phyloP scores from a whole-genome alignment of 192 early-diverging fungal species.

The Backusella circina region DNA sequence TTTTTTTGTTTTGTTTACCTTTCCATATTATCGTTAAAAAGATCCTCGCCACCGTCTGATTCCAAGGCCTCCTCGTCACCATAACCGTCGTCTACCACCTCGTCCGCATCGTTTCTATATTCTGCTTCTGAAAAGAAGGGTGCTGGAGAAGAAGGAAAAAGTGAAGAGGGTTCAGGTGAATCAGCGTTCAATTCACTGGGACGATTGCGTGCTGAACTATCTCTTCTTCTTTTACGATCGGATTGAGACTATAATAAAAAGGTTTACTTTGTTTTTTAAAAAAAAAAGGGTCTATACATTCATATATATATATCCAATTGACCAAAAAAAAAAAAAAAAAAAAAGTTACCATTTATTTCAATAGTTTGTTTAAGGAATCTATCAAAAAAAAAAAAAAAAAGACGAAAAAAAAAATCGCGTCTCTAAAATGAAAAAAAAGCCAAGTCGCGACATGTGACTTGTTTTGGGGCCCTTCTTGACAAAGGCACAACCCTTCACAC shows the following conservation, averaged over 20 bases:
- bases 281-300: too few species aligned
- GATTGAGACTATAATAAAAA: conserved; percentile 4
- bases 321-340: not conserved
- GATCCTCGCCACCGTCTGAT: conserved; percentile 86
- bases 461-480: too few species aligned
- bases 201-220: conserved; percentile 28
- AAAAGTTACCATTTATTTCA: too few species aligned
- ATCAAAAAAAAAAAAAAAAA: too few species aligned
- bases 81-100: conserved; percentile 47
- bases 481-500: too few species aligned
- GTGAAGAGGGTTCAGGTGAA: conserved; percentile 38
- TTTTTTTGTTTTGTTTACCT: conserved; percentile 57
- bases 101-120: conserved; percentile 46
- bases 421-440: too few species aligned
- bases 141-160: conserved; percentile 42
- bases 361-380: too few species aligned
- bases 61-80: conserved; percentile 54
- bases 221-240: conserved; percentile 55
- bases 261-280: not conserved
- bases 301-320: not conserved
- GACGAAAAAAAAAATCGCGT: too few species aligned
- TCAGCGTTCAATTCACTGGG: conserved; percentile 17
- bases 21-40: conserved; percentile 85
- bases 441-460: too few species aligned
- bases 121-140: conserved; percentile 49